Evolutionary conservation across 352 stramenopile species (phyloP).

Genomic region (Phytophthora pluvialis): DNA sequence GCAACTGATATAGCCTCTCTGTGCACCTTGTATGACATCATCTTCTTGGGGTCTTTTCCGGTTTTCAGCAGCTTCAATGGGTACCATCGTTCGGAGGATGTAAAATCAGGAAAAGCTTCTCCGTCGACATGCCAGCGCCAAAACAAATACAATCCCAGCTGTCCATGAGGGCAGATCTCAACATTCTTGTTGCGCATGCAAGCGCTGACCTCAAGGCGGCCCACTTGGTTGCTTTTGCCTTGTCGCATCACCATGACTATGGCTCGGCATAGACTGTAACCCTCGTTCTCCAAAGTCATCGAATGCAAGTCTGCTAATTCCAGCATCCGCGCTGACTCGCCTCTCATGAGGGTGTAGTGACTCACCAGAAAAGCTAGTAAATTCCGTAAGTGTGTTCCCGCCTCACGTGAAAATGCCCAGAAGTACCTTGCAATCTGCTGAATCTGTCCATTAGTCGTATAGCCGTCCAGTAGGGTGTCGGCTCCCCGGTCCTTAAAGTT

Average conservation of each 20-base stretch:
- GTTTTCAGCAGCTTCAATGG: background rate
- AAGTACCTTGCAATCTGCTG: background rate
- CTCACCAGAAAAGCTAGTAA: background rate
- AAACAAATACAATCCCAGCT: background rate
- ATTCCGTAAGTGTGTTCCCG: background rate
- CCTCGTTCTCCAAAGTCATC: background rate
- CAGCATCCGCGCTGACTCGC: background rate
- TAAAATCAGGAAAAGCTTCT: background rate
- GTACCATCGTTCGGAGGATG: background rate
- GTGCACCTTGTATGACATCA: background rate
- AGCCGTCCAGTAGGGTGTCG: slow-evolving; percentile 7
- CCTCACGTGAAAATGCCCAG: background rate
- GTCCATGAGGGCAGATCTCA: background rate
- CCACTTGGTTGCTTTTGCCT: slow-evolving; percentile 2
- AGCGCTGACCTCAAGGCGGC: background rate
- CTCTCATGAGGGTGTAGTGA: background rate
- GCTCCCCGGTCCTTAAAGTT: slow-evolving; percentile 10
- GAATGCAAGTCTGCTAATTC: background rate
- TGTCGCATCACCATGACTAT: background rate
- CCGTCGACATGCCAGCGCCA: slow-evolving; percentile 1
- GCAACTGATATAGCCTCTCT: background rate
- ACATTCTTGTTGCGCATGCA: background rate
- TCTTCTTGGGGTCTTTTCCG: background rate
- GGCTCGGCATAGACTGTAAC: background rate
- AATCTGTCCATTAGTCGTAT: slow-evolving; percentile 6